Evolutionary conservation across 2,329 filamentous ascomycete species (phyloP), one percentile per base, ranked within the genome.

Genomic region (Verruconis gallopava): DNA sequence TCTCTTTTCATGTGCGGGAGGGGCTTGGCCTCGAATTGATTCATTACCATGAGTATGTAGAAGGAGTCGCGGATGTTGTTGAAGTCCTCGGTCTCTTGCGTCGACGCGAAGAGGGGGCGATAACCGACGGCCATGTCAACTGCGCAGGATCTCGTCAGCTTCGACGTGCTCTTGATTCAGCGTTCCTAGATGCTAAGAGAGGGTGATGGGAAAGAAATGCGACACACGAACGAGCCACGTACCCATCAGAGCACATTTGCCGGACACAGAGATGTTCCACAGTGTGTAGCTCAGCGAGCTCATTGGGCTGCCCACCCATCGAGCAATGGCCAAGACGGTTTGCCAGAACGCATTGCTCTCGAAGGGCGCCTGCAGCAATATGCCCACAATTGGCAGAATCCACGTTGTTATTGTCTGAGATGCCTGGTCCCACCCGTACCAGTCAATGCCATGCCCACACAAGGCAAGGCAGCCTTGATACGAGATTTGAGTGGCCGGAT

Each of bases 181-280:
- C n/a, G 9, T 30, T 30, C 9, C 20, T 6, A 9, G n/a, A n/a
- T n/a, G n/a, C n/a, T n/a, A n/a, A n/a, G n/a, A n/a, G n/a, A 11
- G 11, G 15, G 34, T 37, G 9, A 21, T 9, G 12, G 19, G 9
- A 38, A 13, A 11, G 5, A 22, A n/a, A 38, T 11, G 12, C 22
- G 6, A 21, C 11, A 5, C 37, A 9, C 11, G 37, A 5, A n/a
- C 19, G 6, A 13, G 3, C 4, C n/a, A 30, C 40, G 32, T 21
- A 45, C 44, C 44, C 28, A 45, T 37, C 19, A 45, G 15, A 12
- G 56, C 56, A 20, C 52, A 56, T 43, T 55, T 56, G 5, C 51
- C 53, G 9, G 49, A 56, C 19, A 56, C 49, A 35, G 51, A 51
- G 39, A 58, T 53, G 35, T 58, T 58, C 55, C 56, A 59, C 22